Evolutionary conservation across 2,329 filamentous ascomycete species (phyloP), one percentile per base, ranked within the genome.

Genomic region (Grosmannia clavigera): DNA sequence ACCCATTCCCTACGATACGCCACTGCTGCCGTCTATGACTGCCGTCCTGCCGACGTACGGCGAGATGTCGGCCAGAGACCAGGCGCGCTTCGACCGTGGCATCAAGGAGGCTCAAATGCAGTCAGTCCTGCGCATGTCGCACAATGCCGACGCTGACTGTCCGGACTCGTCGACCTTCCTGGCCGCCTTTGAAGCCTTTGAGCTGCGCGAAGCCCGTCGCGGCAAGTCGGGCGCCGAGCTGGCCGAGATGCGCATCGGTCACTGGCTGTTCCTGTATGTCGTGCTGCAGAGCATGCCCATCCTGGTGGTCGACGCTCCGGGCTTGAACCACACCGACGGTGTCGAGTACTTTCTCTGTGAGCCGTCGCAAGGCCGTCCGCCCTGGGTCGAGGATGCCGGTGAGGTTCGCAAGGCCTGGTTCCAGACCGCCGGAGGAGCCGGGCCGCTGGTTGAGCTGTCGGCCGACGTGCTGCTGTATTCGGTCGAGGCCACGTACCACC

Each of bases 1-100:
- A 0, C 90, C 92, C 0, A 84, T 97, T 60, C 92, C 94, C 0
- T 97, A 92, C 68, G 92, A 97, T 69, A 78, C 90, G 5, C 92
- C 94, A 3, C 81, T 85, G 64, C 73, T 95, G 29, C 92, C 92
- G 0, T 81, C 80, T 1, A 80, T 95, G 66, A 78, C 80, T 38
- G 76, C 82, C 1, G 78, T 90, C 22, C 78, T 86, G 60, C 79
- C 82, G 50, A 86, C 84, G 52, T 88, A 83, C 68, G 73, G 80
- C 62, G 78, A 79, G 1, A 77, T 90, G 38, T 81, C 88, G 25
- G 70, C 81, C 1, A 92, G 90, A 73, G 87, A 90, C 66, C 87
- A 92, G 69, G 75, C 79, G 40, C 90, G 89, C 69, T 81, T 88
- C 59, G 81, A 85, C 62, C 81, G 80, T 74, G 87, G 84, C 67